These are phyloP conservation scores for Pelargonium hybrid DNA, from an alignment of 441 rosid species.

Conservation along the genomic window DNA sequence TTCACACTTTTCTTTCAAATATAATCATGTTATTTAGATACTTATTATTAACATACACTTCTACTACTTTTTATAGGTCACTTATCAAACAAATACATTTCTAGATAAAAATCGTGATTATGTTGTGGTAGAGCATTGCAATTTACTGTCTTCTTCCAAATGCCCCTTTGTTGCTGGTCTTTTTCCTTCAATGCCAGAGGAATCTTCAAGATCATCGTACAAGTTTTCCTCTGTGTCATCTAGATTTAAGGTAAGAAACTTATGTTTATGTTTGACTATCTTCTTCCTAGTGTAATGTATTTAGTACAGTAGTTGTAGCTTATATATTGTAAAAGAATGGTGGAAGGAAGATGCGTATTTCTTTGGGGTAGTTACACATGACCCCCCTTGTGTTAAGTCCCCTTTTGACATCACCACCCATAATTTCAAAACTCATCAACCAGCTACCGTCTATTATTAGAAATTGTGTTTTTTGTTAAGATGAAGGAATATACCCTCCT, in stretches of 20 bases:
- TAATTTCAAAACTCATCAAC: too few species aligned
- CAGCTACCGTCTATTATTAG: too few species aligned
- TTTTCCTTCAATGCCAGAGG: constrained; percentile 70
- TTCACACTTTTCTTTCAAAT: not conserved
- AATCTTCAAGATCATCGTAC: constrained; percentile 60
- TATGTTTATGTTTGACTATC: too few species aligned
- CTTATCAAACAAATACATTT: constrained; percentile 92
- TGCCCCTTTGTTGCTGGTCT: constrained; percentile 80
- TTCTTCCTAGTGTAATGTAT: not conserved
- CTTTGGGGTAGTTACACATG: too few species aligned
- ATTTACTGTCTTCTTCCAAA: constrained; percentile 73
- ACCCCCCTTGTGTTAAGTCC: too few species aligned
- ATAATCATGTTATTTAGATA: not conserved
- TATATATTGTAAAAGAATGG: too few species aligned
- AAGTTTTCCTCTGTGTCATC: constrained; percentile 97
- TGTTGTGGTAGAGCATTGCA: constrained; percentile 98
- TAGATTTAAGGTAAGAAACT: constrained; percentile 68
- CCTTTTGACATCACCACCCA: too few species aligned
- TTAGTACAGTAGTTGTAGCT: not conserved
- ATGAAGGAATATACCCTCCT: too few species aligned
- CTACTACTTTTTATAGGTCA: constrained; percentile 72
- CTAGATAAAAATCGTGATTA: constrained; percentile 98
- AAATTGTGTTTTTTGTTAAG: too few species aligned
- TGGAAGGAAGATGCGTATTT: too few species aligned
- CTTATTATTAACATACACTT: not conserved